Conservation (phyloP, 306 rosid species). For the Senna tora region DNA sequence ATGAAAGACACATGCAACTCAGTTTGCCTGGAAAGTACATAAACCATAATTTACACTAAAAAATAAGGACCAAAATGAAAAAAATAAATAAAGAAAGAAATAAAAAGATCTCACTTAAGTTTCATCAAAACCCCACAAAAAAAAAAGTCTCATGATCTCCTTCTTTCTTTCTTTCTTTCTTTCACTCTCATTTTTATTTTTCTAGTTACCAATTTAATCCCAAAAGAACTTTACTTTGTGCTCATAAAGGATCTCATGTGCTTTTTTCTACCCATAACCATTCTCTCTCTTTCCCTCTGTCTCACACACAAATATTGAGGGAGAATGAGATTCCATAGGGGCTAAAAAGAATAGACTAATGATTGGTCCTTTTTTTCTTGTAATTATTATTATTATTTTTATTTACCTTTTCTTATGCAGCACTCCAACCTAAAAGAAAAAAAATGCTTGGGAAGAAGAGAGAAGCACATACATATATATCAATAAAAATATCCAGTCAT, state of each 20-base stretch:
- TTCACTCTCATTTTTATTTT: not conserved
- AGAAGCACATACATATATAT: slow-evolving; percentile 32
- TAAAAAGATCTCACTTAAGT: not conserved
- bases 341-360: slow-evolving; percentile 61
- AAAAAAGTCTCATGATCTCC: not conserved
- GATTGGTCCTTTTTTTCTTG: slow-evolving; percentile 57
- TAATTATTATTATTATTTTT: not conserved
- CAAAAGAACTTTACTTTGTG: not conserved
- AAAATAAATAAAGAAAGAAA: not conserved
- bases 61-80: not conserved
- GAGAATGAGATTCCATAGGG: slow-evolving; percentile 56
- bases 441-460: slow-evolving; percentile 39
- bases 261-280: slow-evolving; percentile 34
- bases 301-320: slow-evolving; percentile 24
- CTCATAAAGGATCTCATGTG: slow-evolving; percentile 28
- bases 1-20: not conserved
- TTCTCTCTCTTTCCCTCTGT: slow-evolving; percentile 26
- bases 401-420: slow-evolving; percentile 61
- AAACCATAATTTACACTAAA: not conserved
- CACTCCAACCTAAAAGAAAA: slow-evolving; percentile 46
- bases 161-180: not conserved
- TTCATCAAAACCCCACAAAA: not conserved
- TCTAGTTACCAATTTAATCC: not conserved
- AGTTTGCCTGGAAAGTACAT: not conserved
- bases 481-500: too few relatives aligned